Conservation (phyloP, 441 rosid species). For the Manihot esculenta region DNA sequence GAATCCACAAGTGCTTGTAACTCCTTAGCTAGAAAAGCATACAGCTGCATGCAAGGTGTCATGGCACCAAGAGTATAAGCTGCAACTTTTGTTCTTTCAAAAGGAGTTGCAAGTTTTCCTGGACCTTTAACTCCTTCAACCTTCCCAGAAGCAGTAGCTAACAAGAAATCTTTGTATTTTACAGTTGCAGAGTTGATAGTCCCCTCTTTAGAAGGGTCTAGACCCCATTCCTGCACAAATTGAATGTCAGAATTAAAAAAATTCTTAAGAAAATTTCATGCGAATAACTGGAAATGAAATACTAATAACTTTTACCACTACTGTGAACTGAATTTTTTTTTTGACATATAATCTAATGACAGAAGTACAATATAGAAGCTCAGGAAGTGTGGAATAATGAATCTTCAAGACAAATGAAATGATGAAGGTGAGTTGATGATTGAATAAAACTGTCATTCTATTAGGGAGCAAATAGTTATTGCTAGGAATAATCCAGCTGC, state of each 20-base stretch:
- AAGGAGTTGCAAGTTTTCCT: slow-evolving; percentile 88
- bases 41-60: slow-evolving; percentile 91
- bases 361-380: neutral
- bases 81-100: slow-evolving; percentile 91
- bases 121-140: slow-evolving; percentile 89
- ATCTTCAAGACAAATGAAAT: slow-evolving; percentile 1
- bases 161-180: slow-evolving; percentile 79
- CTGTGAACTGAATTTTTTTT: neutral
- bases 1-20: slow-evolving; percentile 47
- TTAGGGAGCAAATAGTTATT: neutral
- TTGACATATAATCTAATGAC: neutral
- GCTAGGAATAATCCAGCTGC: neutral
- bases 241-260: slow-evolving; percentile 25
- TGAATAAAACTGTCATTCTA: neutral
- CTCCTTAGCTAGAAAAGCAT: slow-evolving; percentile 81
- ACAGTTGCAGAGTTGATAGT: slow-evolving; percentile 60
- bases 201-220: slow-evolving; percentile 51
- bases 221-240: slow-evolving; percentile 79
- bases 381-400: neutral
- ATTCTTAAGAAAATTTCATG: neutral
- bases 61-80: slow-evolving; percentile 90
- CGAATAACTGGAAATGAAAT: slow-evolving; percentile 2
- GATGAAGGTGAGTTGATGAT: neutral
- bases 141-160: slow-evolving; percentile 94
- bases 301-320: neutral